Evolutionary conservation across 2,329 filamentous ascomycete genomes (phyloP), one percentile per base, ranked within the genome.

Genomic region (Polytolypa hystricis): DNA sequence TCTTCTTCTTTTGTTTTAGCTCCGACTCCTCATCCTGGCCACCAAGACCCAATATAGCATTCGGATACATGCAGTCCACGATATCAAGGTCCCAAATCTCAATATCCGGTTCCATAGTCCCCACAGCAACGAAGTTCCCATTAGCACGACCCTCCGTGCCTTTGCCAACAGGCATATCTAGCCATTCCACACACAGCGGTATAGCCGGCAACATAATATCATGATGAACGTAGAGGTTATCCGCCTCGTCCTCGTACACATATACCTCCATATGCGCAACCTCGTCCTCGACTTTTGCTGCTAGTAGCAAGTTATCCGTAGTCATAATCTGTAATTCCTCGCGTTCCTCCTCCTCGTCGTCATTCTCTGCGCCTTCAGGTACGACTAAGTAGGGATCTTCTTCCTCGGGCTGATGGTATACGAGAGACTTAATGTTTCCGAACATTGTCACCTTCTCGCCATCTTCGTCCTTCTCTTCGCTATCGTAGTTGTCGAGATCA

Each of bases 171-270:
- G 85, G 81, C 38, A 94, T 71, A 57, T 95, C 84, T 30, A 98
- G 65, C 91, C 91, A 98, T 66, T 98, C 91, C 27, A 96, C 74
- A 53, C 85, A 91, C 5, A 98, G 76, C 8, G 91, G 91, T 54
- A 98, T 94, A 16, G 89, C 89, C 20, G 91, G 91, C 38, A 98
- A 74, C 89, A 98, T 96, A 51, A 98, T 93, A 61, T 98, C 91
- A 72, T 98, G 91, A 66, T 98, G 91, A 16, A 98, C 89, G 60
- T 98, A 98, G 42, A 98, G 79, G 58, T 98, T 98, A 63, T 96
- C 91, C 30, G 80, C 83, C 43, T 77, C 77, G 51, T 96, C 91
- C 61, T 98, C 91, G 63, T 96, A 98, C 18, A 98, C 86, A 54
- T 96, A 95, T 14, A 96, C 82, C 60, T 98, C 91, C 17, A 98